phyloP scores from a whole-genome alignment of 345 rosid species.

The Ricinus communis region DNA sequence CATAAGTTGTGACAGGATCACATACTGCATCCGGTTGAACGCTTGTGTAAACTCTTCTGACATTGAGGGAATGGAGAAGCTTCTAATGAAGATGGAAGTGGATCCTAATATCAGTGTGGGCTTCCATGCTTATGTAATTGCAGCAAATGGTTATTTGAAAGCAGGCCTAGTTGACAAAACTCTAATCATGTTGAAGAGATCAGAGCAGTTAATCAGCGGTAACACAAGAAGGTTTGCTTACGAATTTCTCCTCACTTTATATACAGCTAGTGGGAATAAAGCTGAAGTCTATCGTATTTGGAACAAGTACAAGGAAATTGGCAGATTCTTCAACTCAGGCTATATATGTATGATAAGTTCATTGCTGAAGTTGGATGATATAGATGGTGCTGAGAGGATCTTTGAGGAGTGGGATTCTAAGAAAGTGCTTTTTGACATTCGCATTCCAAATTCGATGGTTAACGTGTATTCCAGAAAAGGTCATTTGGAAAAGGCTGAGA shows the following conservation, averaged over 20 bases:
- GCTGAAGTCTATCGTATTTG: constrained; percentile 56
- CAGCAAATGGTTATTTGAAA: constrained; percentile 50
- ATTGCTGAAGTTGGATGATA: constrained; percentile 52
- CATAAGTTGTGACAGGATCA: constrained; percentile 32
- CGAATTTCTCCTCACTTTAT: constrained; percentile 45
- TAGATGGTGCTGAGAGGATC: constrained; percentile 53
- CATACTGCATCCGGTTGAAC: constrained; percentile 45
- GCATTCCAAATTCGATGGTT: constrained; percentile 49
- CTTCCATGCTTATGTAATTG: constrained; percentile 46
- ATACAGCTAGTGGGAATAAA: constrained; percentile 45
- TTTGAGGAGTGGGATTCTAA: constrained; percentile 57
- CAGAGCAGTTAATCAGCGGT: constrained; percentile 32
- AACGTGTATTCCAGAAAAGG: constrained; percentile 51
- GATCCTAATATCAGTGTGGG: constrained; percentile 36
- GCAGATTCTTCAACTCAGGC: constrained; percentile 39
- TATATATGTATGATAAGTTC: constrained; percentile 51
- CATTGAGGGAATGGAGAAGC: constrained; percentile 54
- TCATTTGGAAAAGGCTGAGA: constrained; percentile 56
- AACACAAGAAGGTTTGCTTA: constrained; percentile 30
- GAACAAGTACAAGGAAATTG: constrained; percentile 43
- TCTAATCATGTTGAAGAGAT: constrained; percentile 42
- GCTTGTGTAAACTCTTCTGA: constrained; percentile 48
- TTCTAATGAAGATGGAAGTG: constrained; percentile 44
- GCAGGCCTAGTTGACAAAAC: constrained; percentile 46
- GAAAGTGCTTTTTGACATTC: constrained; percentile 30